Evolutionary conservation across 305 asterid genomes (phyloP).

Genomic region (Solanum hybrid): DNA sequence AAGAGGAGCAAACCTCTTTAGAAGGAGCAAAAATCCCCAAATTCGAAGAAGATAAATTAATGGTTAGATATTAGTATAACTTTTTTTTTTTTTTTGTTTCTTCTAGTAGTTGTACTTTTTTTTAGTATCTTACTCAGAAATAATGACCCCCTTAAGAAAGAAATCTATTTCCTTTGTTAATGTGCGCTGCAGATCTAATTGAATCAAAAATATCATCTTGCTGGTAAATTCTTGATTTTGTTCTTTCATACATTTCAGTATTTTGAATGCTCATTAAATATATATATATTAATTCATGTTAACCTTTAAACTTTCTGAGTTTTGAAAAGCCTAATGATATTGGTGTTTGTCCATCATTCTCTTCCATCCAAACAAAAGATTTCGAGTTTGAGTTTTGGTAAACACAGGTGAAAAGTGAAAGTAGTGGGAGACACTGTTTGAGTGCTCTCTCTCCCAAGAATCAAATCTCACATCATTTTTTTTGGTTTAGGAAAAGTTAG

Average conservation of each 20-base stretch:
- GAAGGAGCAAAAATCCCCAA: not conserved
- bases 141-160: slow-evolving; percentile 9
- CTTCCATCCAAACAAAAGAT: not conserved
- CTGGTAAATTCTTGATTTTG: slow-evolving; percentile 6
- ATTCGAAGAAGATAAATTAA: slow-evolving; percentile 5
- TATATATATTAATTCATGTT: not conserved
- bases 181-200: slow-evolving; percentile 37
- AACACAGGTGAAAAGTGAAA: not conserved
- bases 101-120: slow-evolving; percentile 3
- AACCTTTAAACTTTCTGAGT: not conserved
- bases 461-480: not conserved
- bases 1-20: slow-evolving; percentile 63
- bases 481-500: not conserved
- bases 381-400: not conserved
- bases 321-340: not conserved
- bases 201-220: slow-evolving; percentile 17
- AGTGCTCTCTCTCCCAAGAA: not conserved
- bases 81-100: not conserved
- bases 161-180: slow-evolving; percentile 22
- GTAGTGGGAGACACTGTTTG: slow-evolving; percentile 18
- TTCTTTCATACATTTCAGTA: no score
- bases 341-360: not conserved
- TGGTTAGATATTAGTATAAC: slow-evolving; percentile 7
- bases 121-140: slow-evolving; percentile 8
- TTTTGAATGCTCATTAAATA: no score